Percentiles rank a stretch among this genome's conserved stretches.
These are phyloP conservation scores for Daldinia caldariorum DNA, from an alignment of 495 filamentous ascomycete species.

Conservation along the genomic window DNA sequence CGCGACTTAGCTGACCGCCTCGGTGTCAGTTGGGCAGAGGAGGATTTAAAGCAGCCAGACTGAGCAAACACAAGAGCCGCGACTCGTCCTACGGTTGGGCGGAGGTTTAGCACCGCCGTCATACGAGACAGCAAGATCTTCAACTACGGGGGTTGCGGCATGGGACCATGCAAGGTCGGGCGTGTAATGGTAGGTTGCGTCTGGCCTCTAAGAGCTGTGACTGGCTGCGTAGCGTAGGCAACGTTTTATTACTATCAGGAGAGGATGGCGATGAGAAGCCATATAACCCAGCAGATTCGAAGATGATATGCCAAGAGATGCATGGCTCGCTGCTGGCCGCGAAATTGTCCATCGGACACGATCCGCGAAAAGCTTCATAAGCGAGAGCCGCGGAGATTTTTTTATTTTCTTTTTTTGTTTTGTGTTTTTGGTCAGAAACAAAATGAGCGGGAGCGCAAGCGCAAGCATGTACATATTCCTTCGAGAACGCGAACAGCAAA, in stretches of 20 bases:
- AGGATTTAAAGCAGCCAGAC: neutral
- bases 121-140: conserved; percentile 39
- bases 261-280: conserved; percentile 19
- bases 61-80: conserved; percentile 12
- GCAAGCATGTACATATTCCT: conserved; percentile 15
- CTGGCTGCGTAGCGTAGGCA: conserved; percentile 28
- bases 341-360: conserved; percentile 5
- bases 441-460: conserved; percentile 5
- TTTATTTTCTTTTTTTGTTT: too few relatives aligned
- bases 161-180: conserved; percentile 42
- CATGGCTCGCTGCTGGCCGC: conserved; percentile 9
- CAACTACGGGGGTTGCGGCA: conserved; percentile 32
- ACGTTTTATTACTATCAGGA: conserved; percentile 34
- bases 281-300: conserved; percentile 14
- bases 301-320: conserved; percentile 12
- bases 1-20: conserved; percentile 16
- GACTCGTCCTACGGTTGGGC: conserved; percentile 31
- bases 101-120: conserved; percentile 36
- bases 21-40: conserved; percentile 6
- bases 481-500: conserved; percentile 11
- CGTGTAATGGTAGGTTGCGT: conserved; percentile 45
- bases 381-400: conserved; percentile 9
- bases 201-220: conserved; percentile 28
- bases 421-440: conserved; percentile 3
- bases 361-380: neutral